Percentiles rank a stretch among this genome's conserved stretches.
These are phyloP conservation scores for Sequoiadendron giganteum DNA, from an alignment of 75 land plant genomes.

Conservation along the genomic window DNA sequence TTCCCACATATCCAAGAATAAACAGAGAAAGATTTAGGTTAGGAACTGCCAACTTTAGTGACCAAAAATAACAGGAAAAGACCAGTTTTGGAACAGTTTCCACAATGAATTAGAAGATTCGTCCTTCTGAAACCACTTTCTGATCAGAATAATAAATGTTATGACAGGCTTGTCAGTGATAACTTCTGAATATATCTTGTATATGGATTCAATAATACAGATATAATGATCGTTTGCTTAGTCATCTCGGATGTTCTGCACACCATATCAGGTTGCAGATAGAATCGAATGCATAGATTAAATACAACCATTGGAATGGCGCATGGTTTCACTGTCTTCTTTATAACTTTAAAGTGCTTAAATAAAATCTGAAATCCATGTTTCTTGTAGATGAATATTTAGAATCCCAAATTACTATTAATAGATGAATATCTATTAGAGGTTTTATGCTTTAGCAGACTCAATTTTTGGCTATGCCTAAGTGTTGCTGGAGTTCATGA, in stretches of 20 bases:
- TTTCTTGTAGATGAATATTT: no score
- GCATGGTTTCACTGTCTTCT: no score
- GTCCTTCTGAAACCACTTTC: neutral
- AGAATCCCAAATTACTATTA: no score
- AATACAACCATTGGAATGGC: no score
- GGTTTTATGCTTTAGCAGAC: no score
- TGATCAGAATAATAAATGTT: neutral
- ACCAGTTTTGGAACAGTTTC: neutral
- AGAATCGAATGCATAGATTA: no score
- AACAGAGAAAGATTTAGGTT: neutral
- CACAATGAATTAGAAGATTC: neutral
- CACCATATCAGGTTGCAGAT: neutral
- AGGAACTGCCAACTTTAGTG: neutral
- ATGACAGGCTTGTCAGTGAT: no score
- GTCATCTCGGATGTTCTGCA: neutral
- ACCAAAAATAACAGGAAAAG: neutral
- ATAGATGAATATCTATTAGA: no score
- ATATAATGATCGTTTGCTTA: neutral
- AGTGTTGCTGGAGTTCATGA: neutral
- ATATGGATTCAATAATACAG: neutral
- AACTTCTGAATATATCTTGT: no score
- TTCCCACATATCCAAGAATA: neutral
- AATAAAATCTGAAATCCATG: no score
- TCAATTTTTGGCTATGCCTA: no score
- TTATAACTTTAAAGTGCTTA: no score